Base-by-base conservation (phyloP, 1,284 basidiomycete species). In the Malassezia arunalokei region DNA sequence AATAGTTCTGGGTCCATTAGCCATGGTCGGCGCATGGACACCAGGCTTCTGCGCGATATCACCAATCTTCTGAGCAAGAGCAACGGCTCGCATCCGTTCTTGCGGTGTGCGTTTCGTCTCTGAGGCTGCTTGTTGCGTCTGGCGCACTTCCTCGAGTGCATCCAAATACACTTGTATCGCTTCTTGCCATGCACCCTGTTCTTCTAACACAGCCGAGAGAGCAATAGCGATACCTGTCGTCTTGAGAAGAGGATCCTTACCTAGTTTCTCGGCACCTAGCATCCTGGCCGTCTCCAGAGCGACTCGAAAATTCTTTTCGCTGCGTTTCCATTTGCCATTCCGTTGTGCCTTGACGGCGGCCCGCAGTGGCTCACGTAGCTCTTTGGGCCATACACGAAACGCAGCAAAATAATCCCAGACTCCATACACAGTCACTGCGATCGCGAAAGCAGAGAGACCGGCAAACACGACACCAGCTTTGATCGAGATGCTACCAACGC, bases 191-290 rank as follows among this genome's bases (percentile, higher is more conserved):
- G 31, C 47, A 46, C 7, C 63, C 60, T 64, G 58, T 5, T 59
- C 56, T 41, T 74, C 73, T 17, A 74, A 49, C 47, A 72, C 47
- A 2, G 57, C 59, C 8, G 60, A 66, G 7, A 73, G 58, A 0
- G 73, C 71, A 27, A 74, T 69, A 0, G 64, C 63, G 7, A 74
- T 70, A 12, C 73, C 73, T 1, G 68, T 62, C 8, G 63, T 60
- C 56, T 74, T 74, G 24, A 74, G 57, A 52, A 68, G 56, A 20
- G 48, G 55, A 37, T 62, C 56, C 4, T 44, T 47, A 39, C 58
- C 54, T 58, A 51, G 48, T 28, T 6, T 11, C 2, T 7, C 45
- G 8, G 47, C 31, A 24, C 47, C 58, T 43, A 62, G 51, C 8
- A 44, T 17, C 11, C 58, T 49, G 0, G 66, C 64, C 3, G 55